Conservation (phyloP, 257 asterid species). For the Paulownia fortunei region DNA sequence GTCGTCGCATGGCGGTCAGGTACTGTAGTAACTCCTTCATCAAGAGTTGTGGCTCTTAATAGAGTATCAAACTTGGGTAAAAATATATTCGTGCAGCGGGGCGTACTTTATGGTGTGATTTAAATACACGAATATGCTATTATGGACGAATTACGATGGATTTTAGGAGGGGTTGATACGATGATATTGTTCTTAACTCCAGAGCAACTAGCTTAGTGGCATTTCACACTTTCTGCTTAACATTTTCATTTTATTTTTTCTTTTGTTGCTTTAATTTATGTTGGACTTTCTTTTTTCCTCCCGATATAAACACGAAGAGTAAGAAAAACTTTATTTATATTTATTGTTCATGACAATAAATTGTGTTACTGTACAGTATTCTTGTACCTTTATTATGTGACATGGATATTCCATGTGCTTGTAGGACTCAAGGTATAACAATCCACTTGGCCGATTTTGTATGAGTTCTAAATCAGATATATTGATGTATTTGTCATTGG, state of each 20-base stretch:
- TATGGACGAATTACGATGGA: not conserved
- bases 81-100: not conserved
- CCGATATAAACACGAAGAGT: not conserved
- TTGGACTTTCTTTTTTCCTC: not conserved
- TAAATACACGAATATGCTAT: not conserved
- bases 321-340: too few relatives aligned
- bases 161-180: not conserved
- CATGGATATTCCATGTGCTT: not conserved
- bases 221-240: not conserved
- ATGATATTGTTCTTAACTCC: not conserved
- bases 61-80: not conserved
- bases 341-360: too few relatives aligned
- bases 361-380: not conserved
- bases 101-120: not conserved
- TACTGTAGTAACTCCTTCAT: conserved; percentile 30
- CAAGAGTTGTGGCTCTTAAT: not conserved
- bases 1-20: conserved; percentile 85
- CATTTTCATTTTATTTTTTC: not conserved
- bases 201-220: not conserved
- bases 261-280: not conserved
- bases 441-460: not conserved
- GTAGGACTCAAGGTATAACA: not conserved
- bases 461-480: not conserved
- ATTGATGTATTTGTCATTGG: not conserved
- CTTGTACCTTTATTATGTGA: not conserved